phyloP scores from a whole-genome alignment of 2,329 filamentous ascomycete genomes.

The Ophiostoma novo-ulmi region DNA sequence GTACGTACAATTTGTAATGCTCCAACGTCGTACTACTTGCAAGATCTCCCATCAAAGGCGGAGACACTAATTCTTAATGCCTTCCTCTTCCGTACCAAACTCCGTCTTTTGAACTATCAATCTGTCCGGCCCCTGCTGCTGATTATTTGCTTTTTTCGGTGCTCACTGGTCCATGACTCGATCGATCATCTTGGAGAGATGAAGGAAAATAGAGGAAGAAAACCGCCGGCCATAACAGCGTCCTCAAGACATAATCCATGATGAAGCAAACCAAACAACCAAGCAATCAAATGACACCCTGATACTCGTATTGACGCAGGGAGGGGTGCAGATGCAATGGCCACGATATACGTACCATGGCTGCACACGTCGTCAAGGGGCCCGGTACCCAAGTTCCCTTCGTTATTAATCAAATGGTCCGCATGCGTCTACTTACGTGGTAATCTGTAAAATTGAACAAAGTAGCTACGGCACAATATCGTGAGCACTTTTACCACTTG shows the following conservation, averaged over 20 bases:
- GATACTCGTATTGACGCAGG: neutral
- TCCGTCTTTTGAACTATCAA: slow-evolving; percentile 1
- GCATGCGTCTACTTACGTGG: neutral
- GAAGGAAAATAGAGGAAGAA: no score
- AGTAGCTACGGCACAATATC: neutral
- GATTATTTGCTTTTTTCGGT: neutral
- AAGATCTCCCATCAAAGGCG: slow-evolving; percentile 4
- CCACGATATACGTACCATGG: neutral
- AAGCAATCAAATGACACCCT: neutral
- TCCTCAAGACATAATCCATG: neutral
- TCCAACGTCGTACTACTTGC: neutral
- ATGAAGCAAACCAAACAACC: neutral
- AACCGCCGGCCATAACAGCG: neutral
- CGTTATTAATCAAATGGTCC: no score
- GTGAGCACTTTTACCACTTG: no score
- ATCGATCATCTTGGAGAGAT: no score
- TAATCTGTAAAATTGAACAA: neutral
- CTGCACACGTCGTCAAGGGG: neutral
- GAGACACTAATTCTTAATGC: slow-evolving; percentile 19
- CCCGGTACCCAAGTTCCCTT: no score
- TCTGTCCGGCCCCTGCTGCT: neutral
- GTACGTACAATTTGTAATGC: neutral
- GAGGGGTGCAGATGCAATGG: neutral
- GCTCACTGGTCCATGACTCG: neutral
- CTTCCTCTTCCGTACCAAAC: slow-evolving; percentile 20